A percentile compares a stretch with the other conserved stretches of the same genome.
These are phyloP conservation scores for Termitomyces sp. DNA, from an alignment of 768 basidiomycete species.

Conservation along the genomic window DNA sequence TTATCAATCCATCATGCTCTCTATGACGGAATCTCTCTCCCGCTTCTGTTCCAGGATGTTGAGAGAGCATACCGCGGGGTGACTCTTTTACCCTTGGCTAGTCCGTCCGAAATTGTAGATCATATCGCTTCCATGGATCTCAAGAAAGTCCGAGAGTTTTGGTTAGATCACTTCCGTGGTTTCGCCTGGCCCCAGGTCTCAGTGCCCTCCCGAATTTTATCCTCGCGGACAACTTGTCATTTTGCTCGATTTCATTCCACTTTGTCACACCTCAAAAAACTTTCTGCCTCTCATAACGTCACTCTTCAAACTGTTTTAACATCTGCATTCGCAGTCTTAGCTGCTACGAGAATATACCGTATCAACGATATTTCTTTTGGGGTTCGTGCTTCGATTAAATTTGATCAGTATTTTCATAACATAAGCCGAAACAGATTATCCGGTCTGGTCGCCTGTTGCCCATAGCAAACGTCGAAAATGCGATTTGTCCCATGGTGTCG, in stretches of 20 bases:
- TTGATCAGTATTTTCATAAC: neutral
- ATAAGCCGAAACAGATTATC: constrained; percentile 19
- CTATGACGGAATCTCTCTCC: constrained; percentile 29
- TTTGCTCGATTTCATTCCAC: constrained; percentile 15
- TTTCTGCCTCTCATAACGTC: constrained; percentile 21
- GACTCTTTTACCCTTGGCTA: constrained; percentile 1
- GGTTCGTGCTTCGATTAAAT: constrained; percentile 16
- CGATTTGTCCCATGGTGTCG: constrained; percentile 24
- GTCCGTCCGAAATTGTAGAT: constrained; percentile 17
- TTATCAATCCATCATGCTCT: constrained; percentile 28
- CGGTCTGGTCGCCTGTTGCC: constrained; percentile 29
- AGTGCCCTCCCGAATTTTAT: neutral
- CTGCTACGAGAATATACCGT: constrained; percentile 20
- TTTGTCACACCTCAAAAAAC: constrained; percentile 18
- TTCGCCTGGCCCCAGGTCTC: constrained; percentile 18
- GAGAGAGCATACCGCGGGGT: constrained; percentile 18
- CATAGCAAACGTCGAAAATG: constrained; percentile 21
- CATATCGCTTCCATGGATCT: constrained; percentile 19
- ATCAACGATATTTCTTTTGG: constrained; percentile 25
- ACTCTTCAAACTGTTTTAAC: constrained; percentile 28
- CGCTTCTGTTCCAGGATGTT: constrained; percentile 20
- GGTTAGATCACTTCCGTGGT: constrained; percentile 19
- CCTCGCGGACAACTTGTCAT: constrained; percentile 6
- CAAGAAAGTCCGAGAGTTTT: constrained; percentile 20
- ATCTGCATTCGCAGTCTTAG: constrained; percentile 20